Conservation (phyloP, 148 eudicot species). For the Simmondsia chinensis region DNA sequence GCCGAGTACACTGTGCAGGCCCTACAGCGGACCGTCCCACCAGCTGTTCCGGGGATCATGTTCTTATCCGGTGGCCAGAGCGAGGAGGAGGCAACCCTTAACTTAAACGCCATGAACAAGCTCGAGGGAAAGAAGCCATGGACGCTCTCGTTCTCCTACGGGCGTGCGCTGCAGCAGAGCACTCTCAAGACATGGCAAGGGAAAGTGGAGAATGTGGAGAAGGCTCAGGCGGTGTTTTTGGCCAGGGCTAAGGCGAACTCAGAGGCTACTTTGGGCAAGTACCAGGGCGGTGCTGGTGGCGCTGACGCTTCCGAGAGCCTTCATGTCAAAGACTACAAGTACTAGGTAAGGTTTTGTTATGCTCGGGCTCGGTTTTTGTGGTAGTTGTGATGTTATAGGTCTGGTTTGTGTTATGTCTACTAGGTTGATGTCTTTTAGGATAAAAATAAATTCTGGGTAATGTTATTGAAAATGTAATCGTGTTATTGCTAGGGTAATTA, state of each 20-base stretch:
- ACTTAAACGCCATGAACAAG: slow-evolving; percentile 95
- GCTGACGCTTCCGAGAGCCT: slow-evolving; percentile 88
- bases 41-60: slow-evolving; percentile 89
- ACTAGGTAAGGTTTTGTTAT: slow-evolving; percentile 25
- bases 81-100: slow-evolving; percentile 82
- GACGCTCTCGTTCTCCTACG: slow-evolving; percentile 80
- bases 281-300: slow-evolving; percentile 55
- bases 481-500: no score
- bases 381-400: no score
- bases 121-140: slow-evolving; percentile 82
- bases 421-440: no score
- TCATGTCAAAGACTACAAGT: slow-evolving; percentile 95
- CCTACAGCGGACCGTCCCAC: slow-evolving; percentile 76
- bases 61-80: slow-evolving; percentile 98
- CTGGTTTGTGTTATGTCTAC: no score
- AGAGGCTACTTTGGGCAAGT: slow-evolving; percentile 81
- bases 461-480: no score
- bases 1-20: slow-evolving; percentile 87
- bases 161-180: slow-evolving; percentile 89
- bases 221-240: slow-evolving; percentile 72
- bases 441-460: no score
- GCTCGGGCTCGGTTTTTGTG: no score
- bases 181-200: slow-evolving; percentile 95
- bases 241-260: slow-evolving; percentile 86
- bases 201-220: slow-evolving; percentile 51